Evolutionary conservation across 2,329 filamentous ascomycete genomes (phyloP), one percentile per base, ranked within the genome.

Genomic region (Pleomassaria siparia): DNA sequence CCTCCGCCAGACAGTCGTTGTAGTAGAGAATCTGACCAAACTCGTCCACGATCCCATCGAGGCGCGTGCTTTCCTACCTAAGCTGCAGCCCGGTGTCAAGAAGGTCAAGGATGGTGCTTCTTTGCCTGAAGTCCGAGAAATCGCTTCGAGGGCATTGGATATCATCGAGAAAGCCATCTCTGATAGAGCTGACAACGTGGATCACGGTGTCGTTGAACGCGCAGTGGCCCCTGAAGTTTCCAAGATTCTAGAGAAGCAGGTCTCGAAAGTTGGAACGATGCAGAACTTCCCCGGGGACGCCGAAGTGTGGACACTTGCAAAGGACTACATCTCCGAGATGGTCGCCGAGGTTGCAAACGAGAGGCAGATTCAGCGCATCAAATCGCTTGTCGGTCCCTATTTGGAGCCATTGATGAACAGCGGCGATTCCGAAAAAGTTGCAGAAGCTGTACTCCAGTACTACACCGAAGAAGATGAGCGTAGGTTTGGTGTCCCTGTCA

Each of bases 11-110:
- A 96, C 94, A 2, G 91, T 95, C 24, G 91, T 99, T 45, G 95
- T 99, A 43, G 88, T 94, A 16, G 94, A 99, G 76, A 99, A 99
- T 76, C 78, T 99, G 76, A 99, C 94, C 51, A 97, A 96, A 78
- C 84, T 99, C 25, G 94, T 99, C 22, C 94, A 99, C 72, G 91
- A 89, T 70, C 94, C 94, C 12, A 84, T 96, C 50, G 94, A 99
- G 77, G 94, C 94, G 26, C 83, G 94, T 57, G 89, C 89, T 46
- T 99, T 99, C 80, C 75, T 99, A 68, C 94, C 94, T 43, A 96
- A 96, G 74, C 80, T 99, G 43, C 88, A 89, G 66, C 94, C 94
- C 35, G 94, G 94, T 82, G 88, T 99, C 39, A 90, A 96, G 78
- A 82, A 80, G 46, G 92, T 99, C 48, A 84, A 86, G 58, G 86